Percentiles rank a stretch among this genome's conserved stretches.
Conservation (phyloP, 148 eudicot genomes). For the Arbutus unedo region DNA sequence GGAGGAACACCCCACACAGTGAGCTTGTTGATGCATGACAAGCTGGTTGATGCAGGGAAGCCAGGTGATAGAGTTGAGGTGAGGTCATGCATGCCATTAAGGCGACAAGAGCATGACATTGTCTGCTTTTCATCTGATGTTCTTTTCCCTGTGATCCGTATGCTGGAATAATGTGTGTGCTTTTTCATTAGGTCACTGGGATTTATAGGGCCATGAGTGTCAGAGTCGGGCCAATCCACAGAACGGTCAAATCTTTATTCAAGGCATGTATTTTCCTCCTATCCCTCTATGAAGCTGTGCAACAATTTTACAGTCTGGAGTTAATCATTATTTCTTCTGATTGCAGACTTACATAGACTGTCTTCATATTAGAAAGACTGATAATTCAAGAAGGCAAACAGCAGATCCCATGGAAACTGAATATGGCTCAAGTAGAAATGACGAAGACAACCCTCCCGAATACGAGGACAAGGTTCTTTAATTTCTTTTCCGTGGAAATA, state of each 20-base stretch:
- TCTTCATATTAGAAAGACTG: slow-evolving; percentile 83
- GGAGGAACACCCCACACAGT: slow-evolving; percentile 99
- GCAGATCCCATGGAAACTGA: slow-evolving; percentile 81
- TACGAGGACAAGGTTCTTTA: slow-evolving; percentile 49
- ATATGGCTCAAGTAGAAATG: slow-evolving; percentile 43
- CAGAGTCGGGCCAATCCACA: slow-evolving; percentile 86
- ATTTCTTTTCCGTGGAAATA: neutral
- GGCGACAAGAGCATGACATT: neutral
- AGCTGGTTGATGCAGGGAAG: slow-evolving; percentile 84
- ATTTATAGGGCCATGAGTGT: slow-evolving; percentile 97
- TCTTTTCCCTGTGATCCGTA: neutral
- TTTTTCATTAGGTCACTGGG: slow-evolving; percentile 70
- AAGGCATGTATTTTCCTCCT: slow-evolving; percentile 44
- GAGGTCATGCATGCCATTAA: slow-evolving; percentile 19
- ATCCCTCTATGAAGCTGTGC: neutral
- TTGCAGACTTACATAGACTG: slow-evolving; percentile 96
- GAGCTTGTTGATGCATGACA: slow-evolving; percentile 95
- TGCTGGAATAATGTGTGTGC: slow-evolving; percentile 7
- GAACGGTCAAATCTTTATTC: slow-evolving; percentile 93
- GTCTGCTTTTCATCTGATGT: neutral
- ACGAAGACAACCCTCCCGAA: slow-evolving; percentile 45
- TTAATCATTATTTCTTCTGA: slow-evolving; percentile 1
- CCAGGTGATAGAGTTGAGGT: slow-evolving; percentile 99
- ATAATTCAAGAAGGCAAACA: slow-evolving; percentile 73
- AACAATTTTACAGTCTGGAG: neutral